Conservation (phyloP, 306 rosid genomes). For the Prunus mongolica region DNA sequence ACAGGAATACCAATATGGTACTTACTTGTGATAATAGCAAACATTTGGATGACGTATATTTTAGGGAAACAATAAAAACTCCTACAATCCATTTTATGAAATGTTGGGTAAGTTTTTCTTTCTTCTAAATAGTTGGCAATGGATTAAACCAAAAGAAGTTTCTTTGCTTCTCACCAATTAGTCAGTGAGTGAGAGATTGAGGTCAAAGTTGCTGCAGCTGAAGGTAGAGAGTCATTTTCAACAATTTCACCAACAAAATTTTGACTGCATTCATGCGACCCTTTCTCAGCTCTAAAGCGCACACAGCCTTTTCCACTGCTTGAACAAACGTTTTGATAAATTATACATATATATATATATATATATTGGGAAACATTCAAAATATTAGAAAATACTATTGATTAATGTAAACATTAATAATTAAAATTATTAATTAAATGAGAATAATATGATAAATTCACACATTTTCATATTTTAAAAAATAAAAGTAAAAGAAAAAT, state of each 20-base stretch:
- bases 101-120: neutral
- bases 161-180: neutral
- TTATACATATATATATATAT: no score
- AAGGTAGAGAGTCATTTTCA: neutral
- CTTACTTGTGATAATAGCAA: neutral
- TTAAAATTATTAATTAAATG: no score
- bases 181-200: neutral
- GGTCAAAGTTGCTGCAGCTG: neutral
- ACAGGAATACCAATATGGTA: neutral
- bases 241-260: neutral
- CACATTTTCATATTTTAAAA: no score
- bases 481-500: no score
- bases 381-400: no score
- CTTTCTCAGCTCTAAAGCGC: neutral
- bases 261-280: neutral
- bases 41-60: neutral
- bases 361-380: no score
- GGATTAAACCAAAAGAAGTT: neutral
- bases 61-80: neutral
- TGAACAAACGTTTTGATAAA: neutral
- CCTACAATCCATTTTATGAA: neutral
- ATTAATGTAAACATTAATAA: no score
- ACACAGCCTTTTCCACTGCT: neutral
- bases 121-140: neutral
- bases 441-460: no score